Conservation (phyloP, 148 eudicot genomes). For the Selenicereus undatus region DNA sequence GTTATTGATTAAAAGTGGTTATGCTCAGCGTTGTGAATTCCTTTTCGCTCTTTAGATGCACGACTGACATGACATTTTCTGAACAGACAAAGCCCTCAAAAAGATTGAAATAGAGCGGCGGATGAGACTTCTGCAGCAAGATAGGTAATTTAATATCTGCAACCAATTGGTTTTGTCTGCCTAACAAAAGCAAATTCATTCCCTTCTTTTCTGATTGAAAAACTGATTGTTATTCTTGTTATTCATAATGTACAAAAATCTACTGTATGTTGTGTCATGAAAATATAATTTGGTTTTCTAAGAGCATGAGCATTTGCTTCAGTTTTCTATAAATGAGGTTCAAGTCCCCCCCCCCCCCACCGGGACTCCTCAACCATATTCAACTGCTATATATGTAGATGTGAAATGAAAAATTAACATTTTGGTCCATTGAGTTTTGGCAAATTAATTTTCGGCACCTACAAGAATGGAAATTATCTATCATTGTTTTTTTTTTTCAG, state of each 20-base stretch:
- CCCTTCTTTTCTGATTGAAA: not conserved
- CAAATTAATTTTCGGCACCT: too few species aligned
- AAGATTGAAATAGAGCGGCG: constrained; percentile 60
- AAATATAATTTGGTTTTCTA: too few species aligned
- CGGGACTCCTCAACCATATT: not conserved
- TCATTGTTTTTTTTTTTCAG: too few species aligned
- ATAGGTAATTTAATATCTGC: constrained; percentile 41
- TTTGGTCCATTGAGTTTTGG: too few species aligned
- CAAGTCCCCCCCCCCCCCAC: not conserved
- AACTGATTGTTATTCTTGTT: not conserved
- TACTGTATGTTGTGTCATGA: not conserved
- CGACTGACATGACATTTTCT: not conserved
- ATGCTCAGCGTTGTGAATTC: not conserved
- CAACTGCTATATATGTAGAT: too few species aligned
- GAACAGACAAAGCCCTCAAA: constrained; percentile 61
- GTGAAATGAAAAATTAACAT: too few species aligned
- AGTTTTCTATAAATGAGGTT: not conserved
- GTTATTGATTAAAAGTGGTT: too few species aligned
- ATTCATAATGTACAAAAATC: not conserved
- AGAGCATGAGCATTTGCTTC: not conserved
- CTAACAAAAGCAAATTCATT: not conserved
- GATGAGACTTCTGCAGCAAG: constrained; percentile 60
- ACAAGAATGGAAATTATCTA: too few species aligned
- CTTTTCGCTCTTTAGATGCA: too few species aligned
- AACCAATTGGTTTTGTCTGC: constrained; percentile 9